A percentile compares a stretch with the other conserved stretches of the same genome.
phyloP scores from a whole-genome alignment of 176 grass and related monocot species.

The Lolium multiflorum region DNA sequence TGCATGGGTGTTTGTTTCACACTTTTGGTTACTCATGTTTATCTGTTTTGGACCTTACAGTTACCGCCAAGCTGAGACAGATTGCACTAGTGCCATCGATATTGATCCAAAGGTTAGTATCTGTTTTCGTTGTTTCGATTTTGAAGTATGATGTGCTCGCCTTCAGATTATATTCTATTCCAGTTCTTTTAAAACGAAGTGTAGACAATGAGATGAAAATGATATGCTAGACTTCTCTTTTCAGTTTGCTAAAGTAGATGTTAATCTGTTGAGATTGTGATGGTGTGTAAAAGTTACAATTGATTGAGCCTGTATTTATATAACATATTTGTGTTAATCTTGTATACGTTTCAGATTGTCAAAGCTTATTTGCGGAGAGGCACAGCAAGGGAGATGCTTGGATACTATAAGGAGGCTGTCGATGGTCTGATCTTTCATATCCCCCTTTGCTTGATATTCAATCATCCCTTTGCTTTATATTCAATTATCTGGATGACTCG shows the following conservation, averaged over 20 bases:
- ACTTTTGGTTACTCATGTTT: slow-evolving; percentile 28
- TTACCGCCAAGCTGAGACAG: slow-evolving; percentile 90
- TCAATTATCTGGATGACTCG: background rate
- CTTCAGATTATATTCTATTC: slow-evolving; percentile 3
- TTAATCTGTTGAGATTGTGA: slow-evolving; percentile 5
- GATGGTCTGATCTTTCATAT: slow-evolving; percentile 66
- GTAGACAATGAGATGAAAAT: background rate
- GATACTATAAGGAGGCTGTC: slow-evolving; percentile 90
- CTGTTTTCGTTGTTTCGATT: slow-evolving; percentile 19
- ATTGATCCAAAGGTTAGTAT: slow-evolving; percentile 88
- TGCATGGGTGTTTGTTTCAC: slow-evolving; percentile 4
- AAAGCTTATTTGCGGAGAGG: slow-evolving; percentile 98
- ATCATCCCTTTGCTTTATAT: background rate
- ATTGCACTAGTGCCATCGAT: slow-evolving; percentile 87
- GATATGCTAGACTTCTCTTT: background rate
- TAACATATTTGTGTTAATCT: background rate
- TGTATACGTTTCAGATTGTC: slow-evolving; percentile 61
- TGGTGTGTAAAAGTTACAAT: background rate
- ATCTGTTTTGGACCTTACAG: slow-evolving; percentile 50
- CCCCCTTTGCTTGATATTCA: background rate
- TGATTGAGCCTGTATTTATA: background rate
- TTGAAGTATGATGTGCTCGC: background rate
- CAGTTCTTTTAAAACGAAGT: background rate
- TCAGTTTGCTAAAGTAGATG: background rate
- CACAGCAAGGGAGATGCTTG: slow-evolving; percentile 92